Conservation (phyloP, 768 basidiomycete genomes). For the Boletus rubropictus region DNA sequence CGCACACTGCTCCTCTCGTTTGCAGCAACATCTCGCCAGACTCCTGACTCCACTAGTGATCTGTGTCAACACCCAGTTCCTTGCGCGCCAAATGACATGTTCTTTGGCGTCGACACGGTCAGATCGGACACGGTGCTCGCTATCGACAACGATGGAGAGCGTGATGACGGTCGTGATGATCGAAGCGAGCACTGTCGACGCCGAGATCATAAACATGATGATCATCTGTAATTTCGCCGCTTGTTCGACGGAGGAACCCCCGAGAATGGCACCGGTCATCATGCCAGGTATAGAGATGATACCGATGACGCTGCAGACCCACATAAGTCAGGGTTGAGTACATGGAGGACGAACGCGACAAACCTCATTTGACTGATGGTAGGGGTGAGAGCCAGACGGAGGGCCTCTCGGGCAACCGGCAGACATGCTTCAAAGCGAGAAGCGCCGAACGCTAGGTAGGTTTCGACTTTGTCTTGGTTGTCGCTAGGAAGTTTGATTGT, state of each 20-base stretch:
- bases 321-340: not conserved
- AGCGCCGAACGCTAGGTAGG: conserved; percentile 81
- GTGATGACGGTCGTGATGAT: conserved; percentile 58
- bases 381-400: conserved; percentile 75
- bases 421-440: conserved; percentile 77
- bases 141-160: conserved; percentile 61
- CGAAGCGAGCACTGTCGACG: conserved; percentile 65
- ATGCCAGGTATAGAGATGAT: conserved; percentile 81
- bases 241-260: conserved; percentile 77
- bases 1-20: not conserved
- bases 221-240: conserved; percentile 87
- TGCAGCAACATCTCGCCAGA: conserved; percentile 8
- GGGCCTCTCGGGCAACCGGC: conserved; percentile 71
- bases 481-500: conserved; percentile 42
- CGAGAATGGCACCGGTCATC: conserved; percentile 91
- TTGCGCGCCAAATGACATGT: conserved; percentile 32
- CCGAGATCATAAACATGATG: conserved; percentile 90
- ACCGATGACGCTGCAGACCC: conserved; percentile 52
- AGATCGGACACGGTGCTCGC: conserved; percentile 54
- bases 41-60: conserved; percentile 11
- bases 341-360: conserved; percentile 1
- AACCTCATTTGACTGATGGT: conserved; percentile 85
- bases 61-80: conserved; percentile 27
- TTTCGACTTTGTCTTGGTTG: conserved; percentile 81
- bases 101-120: conserved; percentile 49